phyloP scores from a whole-genome alignment of 2,329 filamentous ascomycete genomes.

The Grosmannia penicillata region DNA sequence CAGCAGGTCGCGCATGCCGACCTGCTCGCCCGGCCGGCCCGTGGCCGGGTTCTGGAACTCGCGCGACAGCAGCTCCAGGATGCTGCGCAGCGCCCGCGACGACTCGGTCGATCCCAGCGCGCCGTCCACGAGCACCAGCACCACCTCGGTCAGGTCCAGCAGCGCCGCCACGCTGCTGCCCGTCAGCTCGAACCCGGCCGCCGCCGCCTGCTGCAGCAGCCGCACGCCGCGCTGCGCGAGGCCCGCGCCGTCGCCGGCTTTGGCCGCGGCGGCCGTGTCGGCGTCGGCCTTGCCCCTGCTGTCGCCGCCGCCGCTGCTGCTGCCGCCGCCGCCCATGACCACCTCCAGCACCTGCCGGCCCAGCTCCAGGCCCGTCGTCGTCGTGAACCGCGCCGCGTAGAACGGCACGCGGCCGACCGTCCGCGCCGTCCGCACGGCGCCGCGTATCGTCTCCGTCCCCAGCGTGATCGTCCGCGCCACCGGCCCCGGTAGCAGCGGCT shows the following conservation, averaged over 20 bases:
- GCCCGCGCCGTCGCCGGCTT: slow-evolving; percentile 14
- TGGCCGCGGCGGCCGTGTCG: not conserved
- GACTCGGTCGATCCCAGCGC: slow-evolving; percentile 56
- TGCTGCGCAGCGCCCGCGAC: slow-evolving; percentile 50
- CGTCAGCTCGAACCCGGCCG: slow-evolving; percentile 10
- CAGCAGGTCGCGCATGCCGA: slow-evolving; percentile 46
- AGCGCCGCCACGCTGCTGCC: slow-evolving; percentile 8
- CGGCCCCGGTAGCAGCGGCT: slow-evolving; percentile 34
- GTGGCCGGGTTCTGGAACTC: slow-evolving; percentile 51
- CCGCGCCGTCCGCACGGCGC: slow-evolving; percentile 38
- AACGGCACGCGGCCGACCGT: slow-evolving; percentile 36
- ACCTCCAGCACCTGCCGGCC: slow-evolving; percentile 39
- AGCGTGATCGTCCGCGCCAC: slow-evolving; percentile 46
- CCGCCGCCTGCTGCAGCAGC: slow-evolving; percentile 9
- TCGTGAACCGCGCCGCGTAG: slow-evolving; percentile 38
- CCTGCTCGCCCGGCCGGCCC: slow-evolving; percentile 40
- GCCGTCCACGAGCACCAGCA: slow-evolving; percentile 45
- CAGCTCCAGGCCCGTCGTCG: slow-evolving; percentile 41
- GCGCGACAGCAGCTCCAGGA: slow-evolving; percentile 46
- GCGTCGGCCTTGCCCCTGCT: slow-evolving; percentile 3
- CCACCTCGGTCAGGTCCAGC: slow-evolving; percentile 36
- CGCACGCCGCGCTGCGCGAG: slow-evolving; percentile 9
- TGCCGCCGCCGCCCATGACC: slow-evolving; percentile 26
- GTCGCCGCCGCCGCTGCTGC: not conserved
- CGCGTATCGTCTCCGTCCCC: slow-evolving; percentile 42